These are phyloP conservation scores for Tylopilus vinaceipallidus DNA, from an alignment of 768 basidiomycete species.

Conservation along the genomic window DNA sequence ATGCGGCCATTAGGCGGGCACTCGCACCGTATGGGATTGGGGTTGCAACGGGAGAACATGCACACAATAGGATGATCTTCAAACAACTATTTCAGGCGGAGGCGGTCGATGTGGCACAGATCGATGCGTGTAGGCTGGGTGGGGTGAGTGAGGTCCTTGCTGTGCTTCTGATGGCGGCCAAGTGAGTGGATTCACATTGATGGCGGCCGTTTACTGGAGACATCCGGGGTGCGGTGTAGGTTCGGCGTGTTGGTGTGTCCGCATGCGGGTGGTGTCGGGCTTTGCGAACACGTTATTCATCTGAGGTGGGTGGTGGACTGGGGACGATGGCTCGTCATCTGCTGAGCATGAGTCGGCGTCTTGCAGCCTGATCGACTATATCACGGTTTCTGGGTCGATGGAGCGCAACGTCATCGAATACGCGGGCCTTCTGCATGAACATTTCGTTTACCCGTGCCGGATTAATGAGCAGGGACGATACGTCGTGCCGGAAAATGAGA, in stretches of 20 bases:
- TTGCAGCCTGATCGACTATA: slow-evolving; percentile 83
- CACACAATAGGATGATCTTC: slow-evolving; percentile 93
- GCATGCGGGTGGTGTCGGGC: slow-evolving; percentile 89
- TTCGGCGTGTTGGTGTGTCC: slow-evolving; percentile 87
- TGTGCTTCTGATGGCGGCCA: slow-evolving; percentile 87
- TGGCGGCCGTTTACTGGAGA: background rate
- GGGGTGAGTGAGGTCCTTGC: slow-evolving; percentile 90
- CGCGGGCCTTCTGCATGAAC: slow-evolving; percentile 85
- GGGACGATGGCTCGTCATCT: background rate
- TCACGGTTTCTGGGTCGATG: slow-evolving; percentile 83
- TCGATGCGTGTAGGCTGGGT: slow-evolving; percentile 82
- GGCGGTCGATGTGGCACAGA: slow-evolving; percentile 89
- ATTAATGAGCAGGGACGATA: slow-evolving; percentile 85
- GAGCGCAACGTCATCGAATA: slow-evolving; percentile 90
- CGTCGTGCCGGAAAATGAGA: slow-evolving; percentile 70
- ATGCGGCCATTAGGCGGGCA: slow-evolving; percentile 74
- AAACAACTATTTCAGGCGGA: slow-evolving; percentile 89
- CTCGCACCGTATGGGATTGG: slow-evolving; percentile 80
- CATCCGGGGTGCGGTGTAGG: slow-evolving; percentile 34
- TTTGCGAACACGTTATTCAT: slow-evolving; percentile 91
- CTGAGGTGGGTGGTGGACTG: slow-evolving; percentile 47
- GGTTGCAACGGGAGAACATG: slow-evolving; percentile 93
- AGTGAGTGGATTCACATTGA: slow-evolving; percentile 42
- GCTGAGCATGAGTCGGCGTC: slow-evolving; percentile 11
- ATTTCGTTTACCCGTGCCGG: slow-evolving; percentile 81